phyloP scores from a whole-genome alignment of 2,329 filamentous ascomycete species.

The Zopfia rhizophila region DNA sequence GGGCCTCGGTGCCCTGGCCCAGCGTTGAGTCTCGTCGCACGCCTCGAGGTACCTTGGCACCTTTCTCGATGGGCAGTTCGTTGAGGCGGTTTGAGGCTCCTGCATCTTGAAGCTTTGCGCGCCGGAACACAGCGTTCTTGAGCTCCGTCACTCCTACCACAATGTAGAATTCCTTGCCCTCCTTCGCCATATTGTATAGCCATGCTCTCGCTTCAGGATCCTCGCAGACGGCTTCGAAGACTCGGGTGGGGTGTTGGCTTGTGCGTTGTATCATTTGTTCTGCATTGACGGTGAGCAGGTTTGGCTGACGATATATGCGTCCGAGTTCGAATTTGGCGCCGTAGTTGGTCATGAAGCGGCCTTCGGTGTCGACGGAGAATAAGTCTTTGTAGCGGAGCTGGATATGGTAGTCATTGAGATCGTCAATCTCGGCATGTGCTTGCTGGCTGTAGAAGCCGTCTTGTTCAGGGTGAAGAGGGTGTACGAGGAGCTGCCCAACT shows the following conservation, averaged over 20 bases:
- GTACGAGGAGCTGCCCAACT: constrained; percentile 49
- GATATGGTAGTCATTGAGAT: constrained; percentile 52
- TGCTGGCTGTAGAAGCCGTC: constrained; percentile 48
- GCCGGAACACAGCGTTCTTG: constrained; percentile 50
- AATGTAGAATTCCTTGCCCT: constrained; percentile 45
- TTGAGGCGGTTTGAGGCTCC: constrained; percentile 47
- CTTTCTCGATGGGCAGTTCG: constrained; percentile 44
- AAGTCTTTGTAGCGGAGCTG: constrained; percentile 52
- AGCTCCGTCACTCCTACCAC: constrained; percentile 51
- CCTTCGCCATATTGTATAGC: constrained; percentile 41
- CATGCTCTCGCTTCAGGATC: constrained; percentile 46
- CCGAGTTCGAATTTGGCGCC: constrained; percentile 52
- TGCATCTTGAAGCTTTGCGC: constrained; percentile 47
- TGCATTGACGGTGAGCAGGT: constrained; percentile 47
- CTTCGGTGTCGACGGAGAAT: constrained; percentile 49
- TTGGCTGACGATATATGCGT: constrained; percentile 49
- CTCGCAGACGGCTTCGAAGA: constrained; percentile 45
- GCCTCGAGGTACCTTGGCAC: constrained; percentile 44
- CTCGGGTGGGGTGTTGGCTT: constrained; percentile 35
- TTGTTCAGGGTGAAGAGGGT: constrained; percentile 49
- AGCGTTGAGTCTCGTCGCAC: constrained; percentile 41
- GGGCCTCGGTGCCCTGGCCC: constrained; percentile 40
- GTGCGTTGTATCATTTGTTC: constrained; percentile 53
- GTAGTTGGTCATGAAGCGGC: constrained; percentile 51
- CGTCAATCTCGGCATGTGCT: constrained; percentile 47